These are phyloP conservation scores for Colletotrichum theobromicola DNA, from an alignment of 2,329 filamentous ascomycete species.

Conservation along the genomic window DNA sequence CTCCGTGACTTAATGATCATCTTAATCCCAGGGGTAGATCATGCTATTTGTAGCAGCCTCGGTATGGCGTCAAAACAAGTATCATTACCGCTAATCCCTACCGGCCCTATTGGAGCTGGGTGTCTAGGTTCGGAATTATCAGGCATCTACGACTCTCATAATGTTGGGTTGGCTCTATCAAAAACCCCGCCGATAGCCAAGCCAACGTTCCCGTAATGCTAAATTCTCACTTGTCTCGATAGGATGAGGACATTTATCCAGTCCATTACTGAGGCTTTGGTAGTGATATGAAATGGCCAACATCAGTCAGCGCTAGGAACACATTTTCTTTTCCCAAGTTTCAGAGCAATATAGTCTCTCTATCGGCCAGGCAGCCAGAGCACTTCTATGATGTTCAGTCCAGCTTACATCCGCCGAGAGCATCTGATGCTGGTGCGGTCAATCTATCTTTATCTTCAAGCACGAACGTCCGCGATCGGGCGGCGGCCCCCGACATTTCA, in stretches of 20 bases:
- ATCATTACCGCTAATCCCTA: not conserved
- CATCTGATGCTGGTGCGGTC: not conserved
- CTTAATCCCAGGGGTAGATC: not conserved
- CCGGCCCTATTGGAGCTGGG: not conserved
- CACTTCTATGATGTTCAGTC: not conserved
- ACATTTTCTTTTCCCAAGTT: not conserved
- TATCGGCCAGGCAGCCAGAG: not conserved
- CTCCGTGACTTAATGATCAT: not conserved
- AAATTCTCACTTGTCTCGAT: not conserved
- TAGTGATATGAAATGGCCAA: not conserved
- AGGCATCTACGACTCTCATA: too few species aligned
- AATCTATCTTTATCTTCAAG: not conserved
- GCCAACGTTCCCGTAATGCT: not conserved
- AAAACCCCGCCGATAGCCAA: not conserved
- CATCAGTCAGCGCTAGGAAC: not conserved
- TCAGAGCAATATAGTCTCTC: not conserved
- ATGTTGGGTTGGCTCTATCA: not conserved
- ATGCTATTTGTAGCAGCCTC: not conserved
- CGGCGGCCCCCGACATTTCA: not conserved
- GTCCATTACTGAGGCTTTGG: not conserved
- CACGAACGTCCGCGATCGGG: not conserved
- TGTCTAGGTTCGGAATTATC: too few species aligned
- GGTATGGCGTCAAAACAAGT: not conserved
- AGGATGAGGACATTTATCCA: not conserved
- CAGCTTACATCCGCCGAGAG: not conserved